Evolutionary conservation across 805 yeast genomes (phyloP).

Genomic region (Candida corydali): DNA sequence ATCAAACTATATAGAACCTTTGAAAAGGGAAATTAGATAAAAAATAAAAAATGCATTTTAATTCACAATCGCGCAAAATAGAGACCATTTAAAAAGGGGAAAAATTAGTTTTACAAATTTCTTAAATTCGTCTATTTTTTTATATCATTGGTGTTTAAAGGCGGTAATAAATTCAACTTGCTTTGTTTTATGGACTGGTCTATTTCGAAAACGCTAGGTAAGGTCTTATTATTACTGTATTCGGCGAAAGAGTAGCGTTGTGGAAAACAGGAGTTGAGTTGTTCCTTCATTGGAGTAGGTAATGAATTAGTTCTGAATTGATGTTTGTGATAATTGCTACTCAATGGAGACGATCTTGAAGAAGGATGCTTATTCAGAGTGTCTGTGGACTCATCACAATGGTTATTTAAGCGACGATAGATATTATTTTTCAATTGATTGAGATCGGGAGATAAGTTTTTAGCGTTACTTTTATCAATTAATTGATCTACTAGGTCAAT

Average conservation of each 20-base stretch:
- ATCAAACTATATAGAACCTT: constrained; percentile 56
- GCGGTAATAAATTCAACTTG: not conserved
- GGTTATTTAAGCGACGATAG: too few relatives aligned
- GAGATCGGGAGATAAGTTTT: constrained; percentile 2
- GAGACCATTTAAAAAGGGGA: not conserved
- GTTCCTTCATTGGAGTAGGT: constrained; percentile 16
- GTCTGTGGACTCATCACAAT: too few relatives aligned
- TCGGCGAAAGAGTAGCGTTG: constrained; percentile 20
- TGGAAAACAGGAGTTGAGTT: constrained; percentile 8
- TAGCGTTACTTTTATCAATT: not conserved
- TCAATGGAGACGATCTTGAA: too few relatives aligned
- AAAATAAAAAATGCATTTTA: not conserved
- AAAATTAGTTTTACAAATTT: constrained; percentile 5
- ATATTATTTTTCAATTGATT: not conserved
- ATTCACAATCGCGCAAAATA: not conserved
- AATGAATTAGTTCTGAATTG: constrained; percentile 18
- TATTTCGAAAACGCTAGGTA: constrained; percentile 36
- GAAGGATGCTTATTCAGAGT: too few relatives aligned
- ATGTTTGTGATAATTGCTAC: constrained; percentile 11
- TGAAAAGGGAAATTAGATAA: constrained; percentile 39
- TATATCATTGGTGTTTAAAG: constrained; percentile 2
- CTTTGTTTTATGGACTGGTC: constrained; percentile 24
- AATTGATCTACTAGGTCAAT: constrained; percentile 42
- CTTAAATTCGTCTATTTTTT: constrained; percentile 4
- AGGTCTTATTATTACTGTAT: constrained; percentile 8